phyloP scores from a whole-genome alignment of 139 green algal species.

The Asterochloris erici region DNA sequence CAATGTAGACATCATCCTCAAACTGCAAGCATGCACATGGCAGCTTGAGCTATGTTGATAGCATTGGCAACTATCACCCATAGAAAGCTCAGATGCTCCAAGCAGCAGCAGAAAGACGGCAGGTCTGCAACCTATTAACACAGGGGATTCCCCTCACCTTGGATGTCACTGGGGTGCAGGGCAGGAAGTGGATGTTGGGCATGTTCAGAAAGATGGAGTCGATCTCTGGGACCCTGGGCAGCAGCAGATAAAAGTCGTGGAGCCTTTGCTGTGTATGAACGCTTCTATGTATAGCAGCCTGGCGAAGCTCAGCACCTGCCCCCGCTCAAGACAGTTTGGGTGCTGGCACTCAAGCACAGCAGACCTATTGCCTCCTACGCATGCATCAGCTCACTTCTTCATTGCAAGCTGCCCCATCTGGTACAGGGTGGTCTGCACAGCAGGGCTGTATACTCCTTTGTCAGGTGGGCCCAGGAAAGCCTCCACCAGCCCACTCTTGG shows the following conservation, averaged over 20 bases:
- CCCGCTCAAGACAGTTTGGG: too few species aligned
- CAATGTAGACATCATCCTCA: conserved; percentile 92
- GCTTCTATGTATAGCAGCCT: too few species aligned
- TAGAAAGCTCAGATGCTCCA: background rate
- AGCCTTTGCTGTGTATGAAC: background rate
- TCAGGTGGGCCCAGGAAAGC: conserved; percentile 82
- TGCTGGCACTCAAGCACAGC: too few species aligned
- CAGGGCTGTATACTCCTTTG: conserved; percentile 82
- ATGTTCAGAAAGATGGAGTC: conserved; percentile 88
- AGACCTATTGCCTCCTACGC: too few species aligned
- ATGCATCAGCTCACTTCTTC: conserved; percentile 32
- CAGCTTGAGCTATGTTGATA: background rate
- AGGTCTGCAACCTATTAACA: background rate
- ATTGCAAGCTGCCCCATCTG: conserved; percentile 75
- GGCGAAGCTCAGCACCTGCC: too few species aligned
- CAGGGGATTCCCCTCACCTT: conserved; percentile 17
- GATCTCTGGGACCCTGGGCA: conserved; percentile 45
- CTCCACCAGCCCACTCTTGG: conserved; percentile 36
- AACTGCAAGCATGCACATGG: conserved; percentile 47
- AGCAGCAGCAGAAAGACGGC: background rate
- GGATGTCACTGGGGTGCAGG: conserved; percentile 57
- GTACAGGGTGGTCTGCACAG: conserved; percentile 91
- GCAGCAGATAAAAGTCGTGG: background rate
- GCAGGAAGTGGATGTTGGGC: conserved; percentile 98
- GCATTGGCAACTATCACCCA: background rate